These are phyloP conservation scores for Staphylotrichum longicolle DNA, from an alignment of 495 filamentous ascomycete species.

Conservation along the genomic window DNA sequence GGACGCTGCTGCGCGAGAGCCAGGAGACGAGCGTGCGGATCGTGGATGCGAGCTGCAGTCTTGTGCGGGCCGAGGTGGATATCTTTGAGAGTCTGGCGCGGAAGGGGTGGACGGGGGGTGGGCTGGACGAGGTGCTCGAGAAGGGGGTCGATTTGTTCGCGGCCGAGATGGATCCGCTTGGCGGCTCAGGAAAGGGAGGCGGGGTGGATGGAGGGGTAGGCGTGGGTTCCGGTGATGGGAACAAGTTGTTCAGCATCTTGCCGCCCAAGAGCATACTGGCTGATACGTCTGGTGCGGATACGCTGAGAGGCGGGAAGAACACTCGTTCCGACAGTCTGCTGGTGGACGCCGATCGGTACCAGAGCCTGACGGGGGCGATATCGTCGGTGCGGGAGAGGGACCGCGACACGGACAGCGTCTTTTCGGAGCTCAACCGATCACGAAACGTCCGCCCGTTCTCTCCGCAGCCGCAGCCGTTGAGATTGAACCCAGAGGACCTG, in stretches of 20 bases:
- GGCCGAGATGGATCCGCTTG: conserved; percentile 37
- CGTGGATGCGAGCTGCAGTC: conserved; percentile 57
- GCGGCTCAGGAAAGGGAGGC: conserved; percentile 20
- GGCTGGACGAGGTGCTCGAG: conserved; percentile 60
- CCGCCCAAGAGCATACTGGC: conserved; percentile 56
- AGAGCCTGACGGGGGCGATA: conserved; percentile 49
- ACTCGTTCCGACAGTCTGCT: conserved; percentile 47
- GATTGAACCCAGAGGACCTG: conserved; percentile 43
- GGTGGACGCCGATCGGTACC: conserved; percentile 47
- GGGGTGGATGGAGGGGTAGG: conserved; percentile 18
- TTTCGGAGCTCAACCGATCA: conserved; percentile 50
- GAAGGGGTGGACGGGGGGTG: conserved; percentile 64
- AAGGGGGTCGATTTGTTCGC: conserved; percentile 61
- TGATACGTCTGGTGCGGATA: conserved; percentile 37
- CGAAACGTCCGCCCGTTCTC: conserved; percentile 53
- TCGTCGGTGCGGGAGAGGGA: conserved; percentile 22
- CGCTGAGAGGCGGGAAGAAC: conserved; percentile 28
- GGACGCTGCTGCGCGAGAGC: conserved; percentile 52
- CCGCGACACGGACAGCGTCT: conserved; percentile 48
- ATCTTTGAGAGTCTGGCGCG: conserved; percentile 63
- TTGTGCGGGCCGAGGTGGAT: conserved; percentile 63
- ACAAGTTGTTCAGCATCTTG: conserved; percentile 57
- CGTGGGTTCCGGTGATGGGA: conserved; percentile 35
- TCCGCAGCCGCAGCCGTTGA: conserved; percentile 46
- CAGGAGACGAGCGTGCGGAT: conserved; percentile 58